Evolutionary conservation across 306 rosid genomes (phyloP).

Genomic region (Dalbergia cultrata): DNA sequence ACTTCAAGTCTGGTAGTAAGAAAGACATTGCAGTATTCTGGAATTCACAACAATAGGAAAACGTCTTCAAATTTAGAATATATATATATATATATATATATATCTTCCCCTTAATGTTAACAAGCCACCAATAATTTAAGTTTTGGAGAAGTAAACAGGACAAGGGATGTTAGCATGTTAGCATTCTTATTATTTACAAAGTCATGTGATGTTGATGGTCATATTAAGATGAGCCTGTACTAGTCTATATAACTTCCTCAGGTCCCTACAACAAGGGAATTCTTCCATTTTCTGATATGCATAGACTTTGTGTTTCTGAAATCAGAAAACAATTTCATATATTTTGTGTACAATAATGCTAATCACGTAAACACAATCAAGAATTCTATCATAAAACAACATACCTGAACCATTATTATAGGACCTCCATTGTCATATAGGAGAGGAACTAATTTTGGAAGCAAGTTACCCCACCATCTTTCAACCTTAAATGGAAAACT

Average conservation of each 20-base stretch:
- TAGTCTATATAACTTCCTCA: neutral
- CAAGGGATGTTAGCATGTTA: slow-evolving; percentile 18
- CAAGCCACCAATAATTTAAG: slow-evolving; percentile 18
- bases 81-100: no score
- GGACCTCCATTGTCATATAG: slow-evolving; percentile 87
- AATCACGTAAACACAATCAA: slow-evolving; percentile 17
- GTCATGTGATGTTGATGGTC: slow-evolving; percentile 7
- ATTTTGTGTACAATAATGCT: slow-evolving; percentile 23
- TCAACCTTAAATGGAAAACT: slow-evolving; percentile 70
- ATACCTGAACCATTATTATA: slow-evolving; percentile 93
- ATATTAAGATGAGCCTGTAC: slow-evolving; percentile 5
- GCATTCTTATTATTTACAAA: neutral
- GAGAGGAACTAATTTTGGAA: slow-evolving; percentile 81
- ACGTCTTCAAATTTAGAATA: slow-evolving; percentile 3
- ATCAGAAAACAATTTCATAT: slow-evolving; percentile 19
- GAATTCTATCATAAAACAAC: slow-evolving; percentile 37
- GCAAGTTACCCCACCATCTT: slow-evolving; percentile 87
- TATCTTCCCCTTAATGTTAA: slow-evolving; percentile 17
- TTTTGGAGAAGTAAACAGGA: slow-evolving; percentile 32
- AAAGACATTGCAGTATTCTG: slow-evolving; percentile 18
- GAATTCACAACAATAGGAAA: slow-evolving; percentile 32
- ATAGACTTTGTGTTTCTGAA: slow-evolving; percentile 31
- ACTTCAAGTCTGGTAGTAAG: slow-evolving; percentile 32
- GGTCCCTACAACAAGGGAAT: slow-evolving; percentile 1
- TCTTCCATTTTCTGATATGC: slow-evolving; percentile 27